Evolutionary conservation across 1,284 basidiomycete species (phyloP), one percentile per base, ranked within the genome.

Genomic region (Ganoderma lingzhi): DNA sequence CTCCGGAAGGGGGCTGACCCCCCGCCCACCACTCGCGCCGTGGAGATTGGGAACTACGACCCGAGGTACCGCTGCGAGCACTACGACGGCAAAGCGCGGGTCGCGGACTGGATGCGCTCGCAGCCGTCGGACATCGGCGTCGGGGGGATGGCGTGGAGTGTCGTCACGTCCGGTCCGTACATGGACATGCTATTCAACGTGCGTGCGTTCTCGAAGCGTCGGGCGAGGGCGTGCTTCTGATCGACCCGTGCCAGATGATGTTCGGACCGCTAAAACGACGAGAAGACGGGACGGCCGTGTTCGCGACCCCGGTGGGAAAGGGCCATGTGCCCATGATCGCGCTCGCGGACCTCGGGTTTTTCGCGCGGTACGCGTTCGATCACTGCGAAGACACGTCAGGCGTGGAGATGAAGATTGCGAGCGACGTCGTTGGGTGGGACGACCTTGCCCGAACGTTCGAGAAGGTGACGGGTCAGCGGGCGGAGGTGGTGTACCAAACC

Each of bases 361-460:
- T 77, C 62, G 80, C 79, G 10, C 75, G 80, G 28, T 81, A 80
- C 69, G 82, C 82, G 1, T 84, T 87, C 75, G 84, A 85, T 73
- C 76, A 86, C 70, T 83, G 82, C 53, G 75, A 70, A 9, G 74
- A 77, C 60, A 82, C 81, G 10, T 85, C 83, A 10, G 83, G 81
- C 2, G 76, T 77, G 45, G 83, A 86, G 45, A 77, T 86, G 56
- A 77, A 82, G 66, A 76, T 86, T 64, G 82, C 82, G 1, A 84
- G 82, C 61, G 84, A 87, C 66, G 74, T 80, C 66, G 83, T 86
- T 30, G 78, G 77, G 8, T 85, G 84, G 82, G 81, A 84, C 23
- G 78, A 84, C 62, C 80, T 87, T 63, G 80, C 80, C 8, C 71
- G 77, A 41, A 81, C 81, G 58, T 87, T 87, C 79, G 80, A 74